Evolutionary conservation across 345 rosid species (phyloP), one percentile per base, ranked within the genome.

Genomic region (Eucalyptus marginata): DNA sequence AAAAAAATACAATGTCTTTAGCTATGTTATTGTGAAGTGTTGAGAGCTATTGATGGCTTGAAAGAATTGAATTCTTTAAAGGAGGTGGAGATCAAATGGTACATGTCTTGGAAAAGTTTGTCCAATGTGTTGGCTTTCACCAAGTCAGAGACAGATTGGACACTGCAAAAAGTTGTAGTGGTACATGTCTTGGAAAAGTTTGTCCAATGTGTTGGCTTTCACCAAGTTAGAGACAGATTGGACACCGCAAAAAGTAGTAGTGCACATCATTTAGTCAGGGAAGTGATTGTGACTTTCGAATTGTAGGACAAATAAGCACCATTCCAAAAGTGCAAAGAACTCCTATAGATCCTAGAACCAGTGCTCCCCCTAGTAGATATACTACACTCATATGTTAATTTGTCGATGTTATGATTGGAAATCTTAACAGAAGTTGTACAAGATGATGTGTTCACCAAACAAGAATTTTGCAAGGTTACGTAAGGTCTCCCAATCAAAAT

Each of bases 181-280:
- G n/a, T 64, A 7, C 5, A 64, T 64, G 36, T 64, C 15, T 0
- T 2, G 15, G 31, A 27, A 59, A 59, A 59, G 29, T 59, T 59
- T 27, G 0, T 29, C 14, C 7, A 6, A 27, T 27, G 66, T 11
- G 31, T 27, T 11, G 4, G 15, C 15, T 25, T 59, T 27, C 66
- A 59, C 31, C 31, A 0, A 59, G 31, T 27, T 3, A 27, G 31
- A 12, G 31, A 59, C 8, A 27, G 31, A 12, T 59, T 59, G 31
- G 31, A 25, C 0, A 29, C 16, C 0, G 8, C 68, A 13, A 59
- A 5, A 59, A 59, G 68, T 29, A 12, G 1, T 13, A 27, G 14
- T 2, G 68, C 68, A 59, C 66, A 59, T 13, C 8, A 59, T 27
- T 59, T 13, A 27, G 0, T 13, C 0, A 12, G 4, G 68, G 15